Evolutionary conservation across 2,329 filamentous ascomycete species (phyloP).

Genomic region (Colletotrichum spinosum): DNA sequence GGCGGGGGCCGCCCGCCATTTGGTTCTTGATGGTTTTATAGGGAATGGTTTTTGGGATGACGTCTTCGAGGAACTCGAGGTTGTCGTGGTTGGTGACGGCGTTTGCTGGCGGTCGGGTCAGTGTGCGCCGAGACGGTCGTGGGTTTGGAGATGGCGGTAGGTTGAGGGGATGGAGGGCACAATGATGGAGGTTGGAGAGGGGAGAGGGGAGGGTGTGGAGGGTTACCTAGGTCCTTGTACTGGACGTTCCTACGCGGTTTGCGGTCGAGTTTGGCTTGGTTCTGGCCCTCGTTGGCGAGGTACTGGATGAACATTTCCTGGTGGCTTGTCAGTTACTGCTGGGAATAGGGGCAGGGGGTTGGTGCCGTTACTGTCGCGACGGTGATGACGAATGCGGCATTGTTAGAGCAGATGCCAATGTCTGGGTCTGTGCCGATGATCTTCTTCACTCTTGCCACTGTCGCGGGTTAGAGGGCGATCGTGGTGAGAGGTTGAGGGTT

Average conservation of each 20-base stretch:
- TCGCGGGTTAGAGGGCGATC: slow-evolving; percentile 23
- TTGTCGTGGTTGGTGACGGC: slow-evolving; percentile 91
- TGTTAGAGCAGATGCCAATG: slow-evolving; percentile 87
- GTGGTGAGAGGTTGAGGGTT: slow-evolving; percentile 23
- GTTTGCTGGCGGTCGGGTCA: slow-evolving; percentile 66
- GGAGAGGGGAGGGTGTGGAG: neutral
- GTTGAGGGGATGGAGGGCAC: slow-evolving; percentile 38
- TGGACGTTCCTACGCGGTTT: slow-evolving; percentile 95
- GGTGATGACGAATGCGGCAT: slow-evolving; percentile 93
- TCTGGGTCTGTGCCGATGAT: slow-evolving; percentile 92
- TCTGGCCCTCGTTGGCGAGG: slow-evolving; percentile 85
- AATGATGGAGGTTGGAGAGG: slow-evolving; percentile 10
- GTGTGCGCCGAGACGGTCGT: slow-evolving; percentile 11
- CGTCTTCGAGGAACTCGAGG: slow-evolving; percentile 92
- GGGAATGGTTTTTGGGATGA: slow-evolving; percentile 87
- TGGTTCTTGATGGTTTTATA: slow-evolving; percentile 82
- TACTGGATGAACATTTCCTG: slow-evolving; percentile 97
- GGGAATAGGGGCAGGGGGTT: neutral
- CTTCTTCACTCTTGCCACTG: slow-evolving; percentile 95
- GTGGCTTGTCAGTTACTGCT: neutral
- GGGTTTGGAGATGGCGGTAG: neutral
- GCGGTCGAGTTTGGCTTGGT: slow-evolving; percentile 88
- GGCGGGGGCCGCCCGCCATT: slow-evolving; percentile 54
- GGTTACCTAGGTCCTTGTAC: slow-evolving; percentile 89
- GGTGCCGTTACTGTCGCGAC: slow-evolving; percentile 78